Evolutionary conservation across 108 stramenopile genomes (phyloP).

Genomic region (Skeletonema costatum): DNA sequence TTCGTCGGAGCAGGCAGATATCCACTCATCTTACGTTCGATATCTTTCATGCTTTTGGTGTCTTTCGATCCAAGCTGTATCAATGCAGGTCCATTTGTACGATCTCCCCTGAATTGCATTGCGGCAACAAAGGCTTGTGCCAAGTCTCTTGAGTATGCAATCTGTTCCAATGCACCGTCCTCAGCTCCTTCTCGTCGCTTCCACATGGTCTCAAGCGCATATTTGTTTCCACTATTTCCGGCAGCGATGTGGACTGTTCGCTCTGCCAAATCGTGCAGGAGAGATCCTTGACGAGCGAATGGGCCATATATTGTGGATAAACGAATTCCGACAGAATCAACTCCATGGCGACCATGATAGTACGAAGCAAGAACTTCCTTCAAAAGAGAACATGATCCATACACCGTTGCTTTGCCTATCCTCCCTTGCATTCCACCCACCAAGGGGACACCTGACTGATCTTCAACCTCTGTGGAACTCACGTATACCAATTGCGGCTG

Average conservation of each 20-base stretch:
- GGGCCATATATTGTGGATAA: conserved; percentile 41
- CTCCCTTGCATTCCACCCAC: background rate
- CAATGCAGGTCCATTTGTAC: conserved; percentile 32
- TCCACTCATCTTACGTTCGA: conserved; percentile 31
- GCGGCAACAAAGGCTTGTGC: conserved; percentile 40
- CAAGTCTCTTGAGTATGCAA: conserved; percentile 36
- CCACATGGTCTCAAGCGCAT: conserved; percentile 23
- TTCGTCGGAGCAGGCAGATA: conserved; percentile 10
- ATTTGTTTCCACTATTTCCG: conserved; percentile 27
- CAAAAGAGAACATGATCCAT: conserved; percentile 39
- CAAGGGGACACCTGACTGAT: conserved; percentile 35
- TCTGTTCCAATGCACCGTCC: conserved; percentile 27
- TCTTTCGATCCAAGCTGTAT: conserved; percentile 41
- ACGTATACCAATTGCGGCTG: conserved; percentile 43
- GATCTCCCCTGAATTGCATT: conserved; percentile 37
- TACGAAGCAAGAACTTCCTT: conserved; percentile 52
- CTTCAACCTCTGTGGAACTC: conserved; percentile 41
- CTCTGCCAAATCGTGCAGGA: conserved; percentile 41
- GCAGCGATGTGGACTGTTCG: conserved; percentile 34
- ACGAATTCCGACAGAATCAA: conserved; percentile 39
- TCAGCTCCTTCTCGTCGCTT: conserved; percentile 31
- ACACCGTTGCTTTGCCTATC: conserved; percentile 23
- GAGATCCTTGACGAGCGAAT: conserved; percentile 43
- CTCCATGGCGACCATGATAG: conserved; percentile 43
- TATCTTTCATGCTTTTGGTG: conserved; percentile 43